Evolutionary conservation across 768 basidiomycete species (phyloP).

Genomic region (Pleurotus salmoneostramineus): DNA sequence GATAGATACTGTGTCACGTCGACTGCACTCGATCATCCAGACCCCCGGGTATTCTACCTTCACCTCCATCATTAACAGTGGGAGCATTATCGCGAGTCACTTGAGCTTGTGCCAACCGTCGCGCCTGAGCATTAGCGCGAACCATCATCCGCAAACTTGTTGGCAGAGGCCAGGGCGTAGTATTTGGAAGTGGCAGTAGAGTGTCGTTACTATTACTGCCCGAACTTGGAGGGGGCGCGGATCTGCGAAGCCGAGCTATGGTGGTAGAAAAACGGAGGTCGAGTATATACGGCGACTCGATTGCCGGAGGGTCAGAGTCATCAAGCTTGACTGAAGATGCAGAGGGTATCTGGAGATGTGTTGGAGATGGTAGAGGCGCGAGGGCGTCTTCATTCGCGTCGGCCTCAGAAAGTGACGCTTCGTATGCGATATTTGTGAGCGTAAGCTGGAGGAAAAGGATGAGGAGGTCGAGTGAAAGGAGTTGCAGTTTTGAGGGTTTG

Average conservation of each 20-base stretch:
- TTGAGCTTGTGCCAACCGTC: conserved; percentile 12
- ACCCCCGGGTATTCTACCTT: conserved; percentile 2
- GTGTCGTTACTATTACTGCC: conserved; percentile 22
- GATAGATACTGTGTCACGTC: neutral
- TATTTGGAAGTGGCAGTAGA: conserved; percentile 57
- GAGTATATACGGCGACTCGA: conserved; percentile 46
- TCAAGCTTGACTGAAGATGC: conserved; percentile 19
- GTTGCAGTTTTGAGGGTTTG: conserved; percentile 57
- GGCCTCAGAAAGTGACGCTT: conserved; percentile 42
- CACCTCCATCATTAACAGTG: neutral
- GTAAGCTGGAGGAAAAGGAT: conserved; percentile 66
- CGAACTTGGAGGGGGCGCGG: conserved; percentile 35
- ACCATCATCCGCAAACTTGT: conserved; percentile 47
- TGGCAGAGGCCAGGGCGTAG: conserved; percentile 50
- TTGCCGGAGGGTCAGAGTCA: conserved; percentile 8
- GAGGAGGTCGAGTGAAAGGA: conserved; percentile 62
- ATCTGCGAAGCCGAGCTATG: conserved; percentile 52
- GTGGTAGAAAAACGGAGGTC: conserved; percentile 58
- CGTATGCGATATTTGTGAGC: conserved; percentile 67
- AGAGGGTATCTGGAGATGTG: conserved; percentile 13
- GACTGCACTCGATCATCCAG: neutral
- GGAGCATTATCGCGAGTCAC: neutral
- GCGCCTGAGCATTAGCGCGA: conserved; percentile 41
- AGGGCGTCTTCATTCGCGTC: conserved; percentile 31
- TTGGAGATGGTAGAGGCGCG: conserved; percentile 22